These are phyloP conservation scores for Fusarium sp. DNA, from an alignment of 2,329 filamentous ascomycete species.

Conservation along the genomic window DNA sequence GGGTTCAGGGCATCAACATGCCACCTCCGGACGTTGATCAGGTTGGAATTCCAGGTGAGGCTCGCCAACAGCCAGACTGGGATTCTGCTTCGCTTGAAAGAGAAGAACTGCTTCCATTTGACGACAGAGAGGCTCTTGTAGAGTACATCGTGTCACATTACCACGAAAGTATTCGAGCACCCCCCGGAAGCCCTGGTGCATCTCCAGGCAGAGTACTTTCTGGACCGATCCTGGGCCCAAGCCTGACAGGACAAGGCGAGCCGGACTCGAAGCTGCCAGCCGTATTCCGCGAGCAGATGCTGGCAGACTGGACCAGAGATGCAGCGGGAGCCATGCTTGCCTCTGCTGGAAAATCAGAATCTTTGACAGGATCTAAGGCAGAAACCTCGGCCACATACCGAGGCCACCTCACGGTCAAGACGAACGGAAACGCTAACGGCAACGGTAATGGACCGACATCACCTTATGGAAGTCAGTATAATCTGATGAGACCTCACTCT, in stretches of 20 bases:
- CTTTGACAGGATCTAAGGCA: constrained; percentile 78
- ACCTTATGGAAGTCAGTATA: constrained; percentile 62
- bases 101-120: constrained; percentile 78
- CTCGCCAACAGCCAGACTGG: constrained; percentile 57
- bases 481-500: constrained; percentile 60
- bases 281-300: constrained; percentile 78
- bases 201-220: constrained; percentile 75
- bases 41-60: constrained; percentile 65
- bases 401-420: constrained; percentile 69
- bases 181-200: constrained; percentile 74
- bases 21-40: constrained; percentile 74
- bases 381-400: constrained; percentile 66
- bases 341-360: constrained; percentile 76
- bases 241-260: constrained; percentile 53
- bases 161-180: constrained; percentile 68
- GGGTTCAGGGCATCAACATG: constrained; percentile 79
- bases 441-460: constrained; percentile 54
- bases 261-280: constrained; percentile 69
- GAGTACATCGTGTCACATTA: constrained; percentile 81
- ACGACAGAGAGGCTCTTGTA: constrained; percentile 77
- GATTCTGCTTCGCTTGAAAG: constrained; percentile 66
- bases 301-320: constrained; percentile 83
- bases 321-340: constrained; percentile 74
- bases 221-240: constrained; percentile 69
- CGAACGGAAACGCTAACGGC: constrained; percentile 47